A percentile compares a stretch with the other conserved stretches of the same genome.
phyloP scores from a whole-genome alignment of 495 filamentous ascomycete species.

The Glarea lozoyensis region DNA sequence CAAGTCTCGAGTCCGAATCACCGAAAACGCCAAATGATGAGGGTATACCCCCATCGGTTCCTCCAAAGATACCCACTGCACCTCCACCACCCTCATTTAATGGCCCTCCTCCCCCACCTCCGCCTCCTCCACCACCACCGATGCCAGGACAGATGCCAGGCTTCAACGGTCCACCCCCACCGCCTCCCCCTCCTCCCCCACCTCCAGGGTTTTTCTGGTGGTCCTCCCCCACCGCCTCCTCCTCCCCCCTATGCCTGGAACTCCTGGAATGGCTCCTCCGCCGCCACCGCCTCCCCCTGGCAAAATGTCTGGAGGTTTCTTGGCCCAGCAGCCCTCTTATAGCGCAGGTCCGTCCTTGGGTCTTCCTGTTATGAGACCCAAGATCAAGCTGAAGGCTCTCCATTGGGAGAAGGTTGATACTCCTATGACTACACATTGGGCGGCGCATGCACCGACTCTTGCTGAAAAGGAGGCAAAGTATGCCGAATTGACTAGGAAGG shows the following conservation, averaged over 20 bases:
- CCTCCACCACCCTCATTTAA: slow-evolving; percentile 40
- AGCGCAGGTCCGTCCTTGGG: slow-evolving; percentile 36
- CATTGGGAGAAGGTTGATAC: slow-evolving; percentile 99
- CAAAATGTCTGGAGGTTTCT: slow-evolving; percentile 43
- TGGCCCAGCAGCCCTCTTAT: slow-evolving; percentile 34
- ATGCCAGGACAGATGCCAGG: slow-evolving; percentile 36
- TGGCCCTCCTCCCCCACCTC: slow-evolving; percentile 41
- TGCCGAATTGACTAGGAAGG: slow-evolving; percentile 80
- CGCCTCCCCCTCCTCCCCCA: slow-evolving; percentile 31
- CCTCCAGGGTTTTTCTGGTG: slow-evolving; percentile 37
- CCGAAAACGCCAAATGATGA: slow-evolving; percentile 64
- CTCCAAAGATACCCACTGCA: slow-evolving; percentile 30
- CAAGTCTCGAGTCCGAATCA: slow-evolving; percentile 60
- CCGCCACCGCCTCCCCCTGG: slow-evolving; percentile 57
- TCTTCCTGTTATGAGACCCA: slow-evolving; percentile 74
- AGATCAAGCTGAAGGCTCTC: slow-evolving; percentile 98
- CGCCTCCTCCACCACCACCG: slow-evolving; percentile 42
- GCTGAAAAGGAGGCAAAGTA: slow-evolving; percentile 92
- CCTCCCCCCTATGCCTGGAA: slow-evolving; percentile 31
- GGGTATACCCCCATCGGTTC: slow-evolving; percentile 20
- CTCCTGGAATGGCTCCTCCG: slow-evolving; percentile 27
- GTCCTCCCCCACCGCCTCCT: slow-evolving; percentile 49
- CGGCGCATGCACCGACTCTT: slow-evolving; percentile 67
- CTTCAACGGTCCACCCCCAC: slow-evolving; percentile 36
- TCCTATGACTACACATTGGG: slow-evolving; percentile 93